Percentiles rank a stretch among this genome's conserved stretches.
phyloP scores from a whole-genome alignment of 805 yeast species.

The Saturnispora sanitii region DNA sequence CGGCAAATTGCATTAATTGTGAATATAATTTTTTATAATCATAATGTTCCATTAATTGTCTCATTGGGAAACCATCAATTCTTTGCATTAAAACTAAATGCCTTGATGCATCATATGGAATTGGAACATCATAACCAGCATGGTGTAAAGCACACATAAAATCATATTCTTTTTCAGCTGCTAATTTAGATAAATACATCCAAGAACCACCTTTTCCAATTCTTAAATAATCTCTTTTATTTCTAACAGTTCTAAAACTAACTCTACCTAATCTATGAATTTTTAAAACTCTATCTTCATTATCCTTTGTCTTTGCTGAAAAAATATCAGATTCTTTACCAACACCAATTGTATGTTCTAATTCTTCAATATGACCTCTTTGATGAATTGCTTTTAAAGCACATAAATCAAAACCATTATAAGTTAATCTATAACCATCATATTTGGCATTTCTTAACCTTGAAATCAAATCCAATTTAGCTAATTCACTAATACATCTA shows the following conservation, averaged over 20 bases:
- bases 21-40: conserved; percentile 68
- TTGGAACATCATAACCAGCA: conserved; percentile 79
- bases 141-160: conserved; percentile 70
- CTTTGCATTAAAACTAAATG: conserved; percentile 92
- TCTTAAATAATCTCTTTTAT: conserved; percentile 82
- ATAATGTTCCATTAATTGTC: conserved; percentile 61
- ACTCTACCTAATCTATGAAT: conserved; percentile 91
- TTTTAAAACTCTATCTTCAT: conserved; percentile 63
- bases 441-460: conserved; percentile 82
- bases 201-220: conserved; percentile 70
- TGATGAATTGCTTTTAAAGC: conserved; percentile 80
- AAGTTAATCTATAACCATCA: conserved; percentile 88
- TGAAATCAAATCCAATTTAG: conserved; percentile 72
- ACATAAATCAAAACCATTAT: conserved; percentile 83
- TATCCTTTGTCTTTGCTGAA: conserved; percentile 60
- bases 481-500: conserved; percentile 73
- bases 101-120: conserved; percentile 79
- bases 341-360: conserved; percentile 86
- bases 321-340: conserved; percentile 97
- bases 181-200: conserved; percentile 85
- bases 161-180: conserved; percentile 87
- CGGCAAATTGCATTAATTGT: conserved; percentile 79
- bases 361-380: conserved; percentile 60
- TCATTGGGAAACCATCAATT: conserved; percentile 85
- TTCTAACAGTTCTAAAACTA: conserved; percentile 85